Percentiles rank a stretch among this genome's conserved stretches.
phyloP scores from a whole-genome alignment of 176 grass and related monocot species.

The Carex pumila region DNA sequence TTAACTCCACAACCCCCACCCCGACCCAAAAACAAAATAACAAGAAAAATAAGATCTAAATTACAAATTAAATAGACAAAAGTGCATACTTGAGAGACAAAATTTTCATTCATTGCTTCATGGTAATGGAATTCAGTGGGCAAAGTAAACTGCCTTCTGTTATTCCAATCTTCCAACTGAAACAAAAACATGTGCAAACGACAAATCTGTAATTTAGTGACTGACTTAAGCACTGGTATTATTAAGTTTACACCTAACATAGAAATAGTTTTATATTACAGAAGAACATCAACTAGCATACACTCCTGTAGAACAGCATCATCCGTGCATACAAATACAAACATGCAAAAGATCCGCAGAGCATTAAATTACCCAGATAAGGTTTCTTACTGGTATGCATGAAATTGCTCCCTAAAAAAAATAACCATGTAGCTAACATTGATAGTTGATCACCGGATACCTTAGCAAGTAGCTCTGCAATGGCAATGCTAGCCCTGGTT shows the following conservation, averaged over 20 bases:
- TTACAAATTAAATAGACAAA: neutral
- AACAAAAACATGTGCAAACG: neutral
- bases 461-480: conserved; percentile 84
- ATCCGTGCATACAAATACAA: neutral
- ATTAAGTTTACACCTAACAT: neutral
- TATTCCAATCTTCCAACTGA: conserved; percentile 98
- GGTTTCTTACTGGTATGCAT: neutral
- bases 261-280: neutral
- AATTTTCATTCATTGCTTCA: conserved; percentile 95
- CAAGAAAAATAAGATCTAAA: neutral
- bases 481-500: conserved; percentile 49
- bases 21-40: neutral
- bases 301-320: neutral
- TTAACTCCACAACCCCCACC: neutral
- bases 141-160: conserved; percentile 67
- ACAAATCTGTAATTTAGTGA: neutral
- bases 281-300: neutral
- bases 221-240: neutral
- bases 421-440: neutral
- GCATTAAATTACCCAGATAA: neutral
- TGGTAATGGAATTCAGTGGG: conserved; percentile 84
- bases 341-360: neutral
- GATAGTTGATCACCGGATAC: conserved; percentile 26
- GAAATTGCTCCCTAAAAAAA: neutral
- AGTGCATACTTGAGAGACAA: conserved; percentile 75